Evolutionary conservation across 495 filamentous ascomycete species (phyloP).

Genomic region (Melanomma pulvis-pyrius): DNA sequence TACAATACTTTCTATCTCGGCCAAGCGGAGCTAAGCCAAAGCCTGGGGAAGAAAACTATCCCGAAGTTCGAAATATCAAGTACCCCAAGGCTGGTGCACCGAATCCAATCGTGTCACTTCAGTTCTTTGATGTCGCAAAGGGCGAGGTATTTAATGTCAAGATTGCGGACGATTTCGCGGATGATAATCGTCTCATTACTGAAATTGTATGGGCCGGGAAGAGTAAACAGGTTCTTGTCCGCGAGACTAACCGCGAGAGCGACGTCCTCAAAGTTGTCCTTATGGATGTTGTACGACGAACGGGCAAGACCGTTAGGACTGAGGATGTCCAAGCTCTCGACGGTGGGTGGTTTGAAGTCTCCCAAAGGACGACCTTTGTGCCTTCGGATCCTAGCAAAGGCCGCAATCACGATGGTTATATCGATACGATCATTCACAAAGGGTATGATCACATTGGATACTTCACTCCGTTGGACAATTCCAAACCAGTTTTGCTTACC

Average conservation of each 20-base stretch:
- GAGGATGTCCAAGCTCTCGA: conserved; percentile 79
- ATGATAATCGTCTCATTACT: conserved; percentile 86
- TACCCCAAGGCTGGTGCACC: conserved; percentile 96
- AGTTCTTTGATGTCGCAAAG: conserved; percentile 86
- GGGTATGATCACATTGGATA: conserved; percentile 92
- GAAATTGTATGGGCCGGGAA: conserved; percentile 87
- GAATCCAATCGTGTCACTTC: conserved; percentile 83
- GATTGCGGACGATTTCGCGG: conserved; percentile 73
- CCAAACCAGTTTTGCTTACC: conserved; percentile 80
- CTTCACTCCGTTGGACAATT: conserved; percentile 86
- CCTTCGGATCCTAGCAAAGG: conserved; percentile 80
- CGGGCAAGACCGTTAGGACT: conserved; percentile 77
- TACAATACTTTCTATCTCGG: conserved; percentile 88
- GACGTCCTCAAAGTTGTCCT: conserved; percentile 84
- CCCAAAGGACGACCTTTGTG: conserved; percentile 81
- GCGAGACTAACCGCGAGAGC: conserved; percentile 92
- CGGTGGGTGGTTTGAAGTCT: conserved; percentile 96
- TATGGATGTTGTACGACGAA: conserved; percentile 74
- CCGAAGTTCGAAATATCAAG: conserved; percentile 88
- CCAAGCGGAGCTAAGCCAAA: conserved; percentile 75
- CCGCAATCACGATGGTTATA: conserved; percentile 81
- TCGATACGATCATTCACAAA: conserved; percentile 86
- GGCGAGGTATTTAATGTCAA: conserved; percentile 78
- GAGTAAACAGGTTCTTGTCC: conserved; percentile 72
- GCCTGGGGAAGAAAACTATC: conserved; percentile 82